Percentiles rank a stretch among this genome's conserved stretches.
Conservation (phyloP, 2,329 filamentous ascomycete species). For the Arthroderma sp. region DNA sequence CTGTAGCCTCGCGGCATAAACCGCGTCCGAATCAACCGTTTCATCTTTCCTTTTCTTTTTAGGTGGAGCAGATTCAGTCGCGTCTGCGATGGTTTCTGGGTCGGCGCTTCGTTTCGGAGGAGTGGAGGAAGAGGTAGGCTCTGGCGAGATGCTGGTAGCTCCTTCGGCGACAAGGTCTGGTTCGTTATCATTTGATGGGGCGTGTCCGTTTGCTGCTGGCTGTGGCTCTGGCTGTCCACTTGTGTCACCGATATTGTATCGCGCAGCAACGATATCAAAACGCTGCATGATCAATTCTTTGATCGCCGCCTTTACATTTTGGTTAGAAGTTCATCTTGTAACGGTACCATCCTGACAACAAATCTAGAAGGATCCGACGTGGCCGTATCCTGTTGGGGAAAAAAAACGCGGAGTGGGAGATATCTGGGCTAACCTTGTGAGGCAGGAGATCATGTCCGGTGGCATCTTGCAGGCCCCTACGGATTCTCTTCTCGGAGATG, state of each 20-base stretch:
- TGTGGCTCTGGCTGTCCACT: slow-evolving; percentile 9
- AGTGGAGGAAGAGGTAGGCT: slow-evolving; percentile 22
- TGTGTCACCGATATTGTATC: slow-evolving; percentile 19
- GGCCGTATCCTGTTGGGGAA: no score
- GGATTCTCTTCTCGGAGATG: slow-evolving; percentile 52
- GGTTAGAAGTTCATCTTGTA: neutral
- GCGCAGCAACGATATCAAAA: slow-evolving; percentile 53
- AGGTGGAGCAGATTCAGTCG: slow-evolving; percentile 25
- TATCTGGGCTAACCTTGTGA: slow-evolving; percentile 41
- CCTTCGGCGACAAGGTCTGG: slow-evolving; percentile 11
- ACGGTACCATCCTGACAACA: no score
- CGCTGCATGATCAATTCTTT: slow-evolving; percentile 60
- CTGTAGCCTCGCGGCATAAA: slow-evolving; percentile 75
- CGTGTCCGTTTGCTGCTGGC: slow-evolving; percentile 24
- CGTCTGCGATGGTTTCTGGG: slow-evolving; percentile 29
- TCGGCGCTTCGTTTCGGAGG: slow-evolving; percentile 30
- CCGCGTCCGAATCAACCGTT: slow-evolving; percentile 67
- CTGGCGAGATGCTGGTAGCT: slow-evolving; percentile 20
- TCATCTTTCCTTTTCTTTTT: slow-evolving; percentile 56
- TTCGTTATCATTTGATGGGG: slow-evolving; percentile 8
- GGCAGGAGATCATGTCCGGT: slow-evolving; percentile 49
- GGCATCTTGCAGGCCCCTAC: slow-evolving; percentile 47
- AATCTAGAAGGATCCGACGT: no score
- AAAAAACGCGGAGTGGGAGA: neutral
- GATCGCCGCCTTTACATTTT: slow-evolving; percentile 45